These are phyloP conservation scores for Extremus antarcticus DNA, from an alignment of 495 filamentous ascomycete species.

Conservation along the genomic window DNA sequence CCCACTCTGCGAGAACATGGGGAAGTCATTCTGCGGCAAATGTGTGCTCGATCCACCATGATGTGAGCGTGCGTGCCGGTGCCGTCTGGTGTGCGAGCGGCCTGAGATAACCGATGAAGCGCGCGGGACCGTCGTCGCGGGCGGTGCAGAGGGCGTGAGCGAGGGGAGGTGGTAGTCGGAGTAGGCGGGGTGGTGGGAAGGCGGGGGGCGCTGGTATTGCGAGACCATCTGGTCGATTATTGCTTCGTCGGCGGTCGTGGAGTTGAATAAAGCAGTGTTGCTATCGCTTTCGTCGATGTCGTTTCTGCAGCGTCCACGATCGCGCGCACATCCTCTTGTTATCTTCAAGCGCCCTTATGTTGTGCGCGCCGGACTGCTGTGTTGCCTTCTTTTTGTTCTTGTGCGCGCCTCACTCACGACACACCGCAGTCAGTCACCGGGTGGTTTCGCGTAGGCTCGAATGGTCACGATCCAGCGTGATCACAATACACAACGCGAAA, in stretches of 20 bases:
- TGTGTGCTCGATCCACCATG: constrained; percentile 57
- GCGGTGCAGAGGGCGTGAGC: constrained; percentile 11
- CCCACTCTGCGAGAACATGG: constrained; percentile 77
- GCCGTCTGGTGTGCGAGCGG: constrained; percentile 37
- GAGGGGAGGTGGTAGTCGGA: constrained; percentile 4
- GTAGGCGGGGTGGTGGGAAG: not conserved
- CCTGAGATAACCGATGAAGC: constrained; percentile 18
- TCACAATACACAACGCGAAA: not conserved
- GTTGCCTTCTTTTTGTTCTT: not conserved
- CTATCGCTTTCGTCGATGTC: not conserved
- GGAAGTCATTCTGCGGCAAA: constrained; percentile 77
- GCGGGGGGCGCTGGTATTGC: constrained; percentile 10
- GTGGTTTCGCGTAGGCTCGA: not conserved
- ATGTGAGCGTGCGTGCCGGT: constrained; percentile 70
- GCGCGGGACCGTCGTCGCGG: not conserved
- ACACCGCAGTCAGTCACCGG: not conserved
- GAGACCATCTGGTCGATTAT: constrained; percentile 10
- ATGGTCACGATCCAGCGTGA: not conserved
- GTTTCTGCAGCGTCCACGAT: not conserved
- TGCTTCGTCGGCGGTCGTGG: not conserved
- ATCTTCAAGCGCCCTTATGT: not conserved
- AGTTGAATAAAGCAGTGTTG: not conserved
- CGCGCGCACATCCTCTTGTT: not conserved
- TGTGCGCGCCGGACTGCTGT: not conserved
- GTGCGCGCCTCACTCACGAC: not conserved